phyloP scores from a whole-genome alignment of 2,329 filamentous ascomycete species.

The Thielaviopsis populi region DNA sequence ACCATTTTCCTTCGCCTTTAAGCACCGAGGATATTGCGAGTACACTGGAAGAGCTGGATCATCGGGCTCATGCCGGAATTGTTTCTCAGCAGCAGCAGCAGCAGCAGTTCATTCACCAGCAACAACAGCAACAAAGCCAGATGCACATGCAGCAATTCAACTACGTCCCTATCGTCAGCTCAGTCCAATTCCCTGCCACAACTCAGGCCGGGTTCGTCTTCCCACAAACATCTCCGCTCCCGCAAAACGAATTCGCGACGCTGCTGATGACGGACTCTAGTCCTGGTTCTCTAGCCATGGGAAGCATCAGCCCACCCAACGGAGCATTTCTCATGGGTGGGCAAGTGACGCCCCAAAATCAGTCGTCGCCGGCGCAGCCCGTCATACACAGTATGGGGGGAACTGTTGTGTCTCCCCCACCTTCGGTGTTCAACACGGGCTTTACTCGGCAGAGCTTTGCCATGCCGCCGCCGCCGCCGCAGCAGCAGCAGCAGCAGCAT shows the following conservation, averaged over 20 bases:
- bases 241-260: neutral
- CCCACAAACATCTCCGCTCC: neutral
- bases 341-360: neutral
- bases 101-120: neutral
- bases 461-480: no score
- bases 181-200: constrained; percentile 6
- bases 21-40: constrained; percentile 15
- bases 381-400: neutral
- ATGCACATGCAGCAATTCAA: neutral
- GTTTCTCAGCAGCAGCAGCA: neutral
- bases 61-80: neutral
- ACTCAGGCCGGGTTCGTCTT: neutral
- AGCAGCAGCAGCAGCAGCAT: neutral
- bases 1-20: constrained; percentile 19
- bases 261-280: neutral
- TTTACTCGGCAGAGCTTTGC: neutral
- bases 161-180: neutral
- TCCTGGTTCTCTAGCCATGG: neutral
- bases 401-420: neutral
- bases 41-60: constrained; percentile 2
- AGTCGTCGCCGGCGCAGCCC: constrained; percentile 8
- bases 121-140: neutral
- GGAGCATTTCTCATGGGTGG: neutral
- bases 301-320: neutral
- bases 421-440: neutral